These are phyloP conservation scores for Cucumis hystrix DNA, from an alignment of 306 rosid species.

Conservation along the genomic window DNA sequence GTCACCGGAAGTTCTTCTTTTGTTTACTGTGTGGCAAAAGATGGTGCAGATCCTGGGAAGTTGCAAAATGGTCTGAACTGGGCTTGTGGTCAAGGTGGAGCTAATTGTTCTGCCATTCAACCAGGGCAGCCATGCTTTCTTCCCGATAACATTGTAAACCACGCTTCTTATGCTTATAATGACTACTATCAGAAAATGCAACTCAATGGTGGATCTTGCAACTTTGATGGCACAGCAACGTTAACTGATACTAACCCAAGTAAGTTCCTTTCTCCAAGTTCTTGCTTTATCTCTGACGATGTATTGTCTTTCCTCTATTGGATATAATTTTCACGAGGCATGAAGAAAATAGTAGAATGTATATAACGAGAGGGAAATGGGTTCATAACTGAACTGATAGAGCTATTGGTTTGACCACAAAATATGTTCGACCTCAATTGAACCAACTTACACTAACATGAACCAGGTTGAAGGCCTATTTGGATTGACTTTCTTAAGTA, in stretches of 20 bases:
- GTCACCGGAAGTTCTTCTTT: conserved; percentile 40
- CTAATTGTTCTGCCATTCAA: conserved; percentile 66
- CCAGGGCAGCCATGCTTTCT: conserved; percentile 46
- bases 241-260: conserved; percentile 56
- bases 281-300: not conserved
- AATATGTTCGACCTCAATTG: not conserved
- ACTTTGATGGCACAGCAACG: conserved; percentile 62
- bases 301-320: not conserved
- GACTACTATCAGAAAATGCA: conserved; percentile 75
- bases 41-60: conserved; percentile 50
- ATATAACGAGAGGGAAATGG: not conserved
- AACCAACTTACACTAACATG: not conserved
- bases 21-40: conserved; percentile 63
- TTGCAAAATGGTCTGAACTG: conserved; percentile 62
- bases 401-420: not conserved
- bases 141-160: conserved; percentile 48
- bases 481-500: too few species aligned
- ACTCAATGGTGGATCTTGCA: conserved; percentile 68
- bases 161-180: conserved; percentile 86
- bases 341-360: not conserved
- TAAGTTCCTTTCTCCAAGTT: conserved; percentile 28
- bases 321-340: not conserved
- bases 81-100: conserved; percentile 86
- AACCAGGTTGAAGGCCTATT: not conserved
- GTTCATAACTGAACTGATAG: not conserved